Evolutionary conservation across 75 land plant species (phyloP), one percentile per base, ranked within the genome.

Genomic region (Picea glauca): DNA sequence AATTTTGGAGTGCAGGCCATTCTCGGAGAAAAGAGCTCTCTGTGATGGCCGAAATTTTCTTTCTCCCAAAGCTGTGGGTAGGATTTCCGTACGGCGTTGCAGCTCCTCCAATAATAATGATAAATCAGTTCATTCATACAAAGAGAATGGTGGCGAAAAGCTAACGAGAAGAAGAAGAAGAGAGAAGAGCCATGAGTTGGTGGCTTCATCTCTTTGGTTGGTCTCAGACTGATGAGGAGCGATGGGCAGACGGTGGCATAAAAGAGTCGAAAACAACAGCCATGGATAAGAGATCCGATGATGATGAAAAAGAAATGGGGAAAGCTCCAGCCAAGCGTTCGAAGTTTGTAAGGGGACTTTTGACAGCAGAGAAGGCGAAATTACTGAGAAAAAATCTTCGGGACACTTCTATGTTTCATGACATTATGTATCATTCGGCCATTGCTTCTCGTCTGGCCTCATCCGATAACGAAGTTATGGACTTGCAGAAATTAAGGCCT

Each of bases 381-480:
- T 74, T 79, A 64, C 78, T 92, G 58, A 77, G 96, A 72, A 78
- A 79, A 88, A 85, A 78, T 81, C 78, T 81, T 14, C 59, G 78
- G 84, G 91, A 81, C 60, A 80, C 82, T 58, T 73, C 80, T 43
- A 56, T 84, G 3, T 90, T 77, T 57, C 93, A 92, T 77, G 93
- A 92, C 50, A 68, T 67, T 40, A 90, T 90, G 96, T 94, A 94
- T 84, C 94, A 94, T 66, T 94, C 96, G 75, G 91, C 93, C n/a
- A 94, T 94, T 83, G 96, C 96, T n/a, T 80, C 91, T 74, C 85
- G 89, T 14, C 85, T 94, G 62, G 96, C 96, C 60, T 82, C 84
- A 35, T 8, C 73, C 6, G 73, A 38, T 9, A 50, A 50, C 12
- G 13, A 9, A 9, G 12, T 11, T 50, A 9, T 9, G 0, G 56